phyloP scores from a whole-genome alignment of 108 stramenopile genomes.

The Nitzschia putrida region DNA sequence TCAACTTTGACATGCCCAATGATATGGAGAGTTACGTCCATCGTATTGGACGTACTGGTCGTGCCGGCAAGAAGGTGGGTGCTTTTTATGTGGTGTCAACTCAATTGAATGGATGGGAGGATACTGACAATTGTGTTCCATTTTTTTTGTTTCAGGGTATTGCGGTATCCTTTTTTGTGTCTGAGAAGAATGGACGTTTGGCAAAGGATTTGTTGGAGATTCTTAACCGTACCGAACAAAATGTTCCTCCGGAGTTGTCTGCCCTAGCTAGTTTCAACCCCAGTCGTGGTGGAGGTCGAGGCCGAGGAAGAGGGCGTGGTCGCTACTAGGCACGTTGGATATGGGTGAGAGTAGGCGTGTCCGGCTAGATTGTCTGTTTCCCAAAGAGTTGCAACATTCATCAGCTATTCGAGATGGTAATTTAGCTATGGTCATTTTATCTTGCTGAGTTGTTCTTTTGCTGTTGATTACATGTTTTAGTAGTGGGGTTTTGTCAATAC shows the following conservation, averaged over 20 bases:
- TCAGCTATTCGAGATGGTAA: too few species aligned
- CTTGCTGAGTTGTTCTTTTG: too few species aligned
- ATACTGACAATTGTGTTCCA: not conserved
- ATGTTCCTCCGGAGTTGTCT: conserved; percentile 67
- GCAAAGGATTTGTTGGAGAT: conserved; percentile 85
- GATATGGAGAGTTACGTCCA: conserved; percentile 83
- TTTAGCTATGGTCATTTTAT: too few species aligned
- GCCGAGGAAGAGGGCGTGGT: conserved; percentile 46
- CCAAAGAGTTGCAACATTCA: too few species aligned
- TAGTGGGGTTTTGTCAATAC: too few species aligned
- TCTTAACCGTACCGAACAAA: conserved; percentile 69
- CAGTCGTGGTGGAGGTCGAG: conserved; percentile 42
- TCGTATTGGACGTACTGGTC: conserved; percentile 98
- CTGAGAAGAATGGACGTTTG: conserved; percentile 89
- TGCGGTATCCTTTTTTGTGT: conserved; percentile 93
- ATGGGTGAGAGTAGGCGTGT: too few species aligned
- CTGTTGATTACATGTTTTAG: too few species aligned
- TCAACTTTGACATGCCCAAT: conserved; percentile 86
- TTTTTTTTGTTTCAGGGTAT: conserved; percentile 46
- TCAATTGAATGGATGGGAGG: not conserved
- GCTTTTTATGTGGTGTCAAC: not conserved
- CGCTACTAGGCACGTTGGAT: conserved; percentile 8
- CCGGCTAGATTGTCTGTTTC: too few species aligned
- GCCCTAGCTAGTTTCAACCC: conserved; percentile 46
- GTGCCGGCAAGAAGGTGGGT: conserved; percentile 89